Conservation (phyloP, 257 asterid species). For the Solanum commersonii region DNA sequence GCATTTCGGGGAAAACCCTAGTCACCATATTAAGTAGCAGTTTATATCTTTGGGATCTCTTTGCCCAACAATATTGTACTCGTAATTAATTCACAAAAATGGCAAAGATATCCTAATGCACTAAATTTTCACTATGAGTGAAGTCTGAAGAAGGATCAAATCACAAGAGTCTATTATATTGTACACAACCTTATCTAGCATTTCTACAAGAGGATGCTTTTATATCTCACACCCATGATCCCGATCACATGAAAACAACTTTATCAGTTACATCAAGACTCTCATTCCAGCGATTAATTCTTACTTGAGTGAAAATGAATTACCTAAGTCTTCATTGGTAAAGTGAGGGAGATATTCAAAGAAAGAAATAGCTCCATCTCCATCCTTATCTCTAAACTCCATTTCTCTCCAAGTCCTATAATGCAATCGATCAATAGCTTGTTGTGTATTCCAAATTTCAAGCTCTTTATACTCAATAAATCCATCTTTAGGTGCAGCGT, state of each 20-base stretch:
- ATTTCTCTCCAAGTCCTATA: constrained; percentile 6
- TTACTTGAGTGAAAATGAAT: not conserved
- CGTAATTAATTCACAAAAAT: not conserved
- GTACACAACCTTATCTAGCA: too few relatives aligned
- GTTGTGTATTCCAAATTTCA: constrained; percentile 20
- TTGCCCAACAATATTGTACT: not conserved
- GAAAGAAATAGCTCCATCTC: constrained; percentile 26
- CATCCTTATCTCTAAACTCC: constrained; percentile 17
- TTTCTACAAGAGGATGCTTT: too few relatives aligned
- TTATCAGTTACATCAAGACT: too few relatives aligned
- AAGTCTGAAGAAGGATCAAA: not conserved
- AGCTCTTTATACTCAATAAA: constrained; percentile 21
- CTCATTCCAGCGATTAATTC: too few relatives aligned
- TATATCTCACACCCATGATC: too few relatives aligned
- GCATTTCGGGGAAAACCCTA: not conserved
- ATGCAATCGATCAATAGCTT: constrained; percentile 17
- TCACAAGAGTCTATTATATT: not conserved
- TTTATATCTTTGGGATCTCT: not conserved
- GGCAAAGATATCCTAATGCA: not conserved
- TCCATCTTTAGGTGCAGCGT: constrained; percentile 15
- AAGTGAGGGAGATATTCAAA: constrained; percentile 17
- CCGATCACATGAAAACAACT: too few relatives aligned
- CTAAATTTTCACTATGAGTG: not conserved
- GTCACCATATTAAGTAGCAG: not conserved
- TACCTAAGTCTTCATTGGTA: constrained; percentile 18